Percentiles rank a stretch among this genome's conserved stretches.
These are phyloP conservation scores for Aegilops umbellulata DNA, from an alignment of 176 grass and related monocot genomes.

Conservation along the genomic window DNA sequence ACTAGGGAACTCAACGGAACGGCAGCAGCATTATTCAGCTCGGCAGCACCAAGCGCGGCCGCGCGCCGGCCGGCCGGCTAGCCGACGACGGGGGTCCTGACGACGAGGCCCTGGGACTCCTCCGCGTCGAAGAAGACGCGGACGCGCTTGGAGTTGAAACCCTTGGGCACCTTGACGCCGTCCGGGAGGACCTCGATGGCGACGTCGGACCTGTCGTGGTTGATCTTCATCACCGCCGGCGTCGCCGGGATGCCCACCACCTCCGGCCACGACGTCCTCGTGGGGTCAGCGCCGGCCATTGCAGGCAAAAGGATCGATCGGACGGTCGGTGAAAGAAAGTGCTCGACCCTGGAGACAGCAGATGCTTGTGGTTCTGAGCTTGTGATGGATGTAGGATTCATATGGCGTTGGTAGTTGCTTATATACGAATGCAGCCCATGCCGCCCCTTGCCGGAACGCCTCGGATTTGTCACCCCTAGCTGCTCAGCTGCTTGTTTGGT, in stretches of 20 bases:
- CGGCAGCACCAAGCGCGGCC: neutral
- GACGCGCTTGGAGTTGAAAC: neutral
- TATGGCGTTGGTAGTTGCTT: neutral
- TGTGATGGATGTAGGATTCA: neutral
- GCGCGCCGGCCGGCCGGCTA: neutral
- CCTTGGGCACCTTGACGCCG: neutral
- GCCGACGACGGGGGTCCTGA: neutral
- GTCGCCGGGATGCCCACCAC: slow-evolving; percentile 17
- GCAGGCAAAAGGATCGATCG: neutral
- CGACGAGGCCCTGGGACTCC: slow-evolving; percentile 5
- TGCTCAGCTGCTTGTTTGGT: neutral
- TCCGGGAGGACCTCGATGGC: neutral
- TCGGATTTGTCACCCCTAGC: neutral
- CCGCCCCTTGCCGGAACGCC: neutral
- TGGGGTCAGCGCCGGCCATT: slow-evolving; percentile 12
- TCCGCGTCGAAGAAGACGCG: slow-evolving; percentile 3
- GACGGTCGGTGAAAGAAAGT: neutral
- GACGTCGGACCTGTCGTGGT: neutral
- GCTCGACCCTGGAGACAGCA: neutral
- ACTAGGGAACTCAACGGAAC: neutral
- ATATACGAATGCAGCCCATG: neutral
- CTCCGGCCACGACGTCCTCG: slow-evolving; percentile 12
- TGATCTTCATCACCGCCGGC: slow-evolving; percentile 18
- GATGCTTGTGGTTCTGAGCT: neutral
- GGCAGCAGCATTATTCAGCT: neutral